phyloP scores from a whole-genome alignment of 164 flowering plant species.

The Stephania japonica region DNA sequence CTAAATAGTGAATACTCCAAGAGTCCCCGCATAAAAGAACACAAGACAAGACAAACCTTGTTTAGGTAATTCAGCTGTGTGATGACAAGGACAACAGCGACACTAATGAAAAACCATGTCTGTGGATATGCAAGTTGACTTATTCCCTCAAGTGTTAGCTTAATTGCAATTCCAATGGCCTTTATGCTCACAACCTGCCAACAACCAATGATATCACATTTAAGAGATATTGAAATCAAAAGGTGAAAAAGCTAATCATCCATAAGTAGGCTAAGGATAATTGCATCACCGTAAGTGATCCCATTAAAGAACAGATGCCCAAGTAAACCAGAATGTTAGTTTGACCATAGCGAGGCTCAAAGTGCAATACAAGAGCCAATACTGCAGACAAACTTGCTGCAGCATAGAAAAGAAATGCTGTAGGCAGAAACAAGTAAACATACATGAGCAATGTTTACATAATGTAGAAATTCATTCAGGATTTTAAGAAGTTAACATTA shows the following conservation, averaged over 20 bases:
- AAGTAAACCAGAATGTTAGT: slow-evolving; percentile 77
- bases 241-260: not conserved
- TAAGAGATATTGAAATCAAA: not conserved
- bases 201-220: slow-evolving; percentile 5
- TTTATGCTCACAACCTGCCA: slow-evolving; percentile 77
- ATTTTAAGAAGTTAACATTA: not conserved
- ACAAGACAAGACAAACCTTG: slow-evolving; percentile 34
- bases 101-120: slow-evolving; percentile 67
- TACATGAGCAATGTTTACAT: not conserved
- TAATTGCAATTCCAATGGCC: slow-evolving; percentile 81
- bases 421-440: slow-evolving; percentile 12
- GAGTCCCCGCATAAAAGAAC: not conserved
- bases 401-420: slow-evolving; percentile 77
- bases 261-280: slow-evolving; percentile 2
- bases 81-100: slow-evolving; percentile 62
- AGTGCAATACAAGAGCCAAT: slow-evolving; percentile 60
- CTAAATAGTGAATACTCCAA: not conserved
- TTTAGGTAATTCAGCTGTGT: slow-evolving; percentile 76
- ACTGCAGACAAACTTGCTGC: slow-evolving; percentile 52
- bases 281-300: slow-evolving; percentile 70
- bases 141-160: slow-evolving; percentile 69
- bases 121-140: slow-evolving; percentile 72
- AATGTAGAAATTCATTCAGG: not conserved
- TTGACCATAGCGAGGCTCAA: slow-evolving; percentile 88
- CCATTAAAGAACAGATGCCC: slow-evolving; percentile 87